Conservation (phyloP, 1,139 yeast genomes). For the Diutina sp. region DNA sequence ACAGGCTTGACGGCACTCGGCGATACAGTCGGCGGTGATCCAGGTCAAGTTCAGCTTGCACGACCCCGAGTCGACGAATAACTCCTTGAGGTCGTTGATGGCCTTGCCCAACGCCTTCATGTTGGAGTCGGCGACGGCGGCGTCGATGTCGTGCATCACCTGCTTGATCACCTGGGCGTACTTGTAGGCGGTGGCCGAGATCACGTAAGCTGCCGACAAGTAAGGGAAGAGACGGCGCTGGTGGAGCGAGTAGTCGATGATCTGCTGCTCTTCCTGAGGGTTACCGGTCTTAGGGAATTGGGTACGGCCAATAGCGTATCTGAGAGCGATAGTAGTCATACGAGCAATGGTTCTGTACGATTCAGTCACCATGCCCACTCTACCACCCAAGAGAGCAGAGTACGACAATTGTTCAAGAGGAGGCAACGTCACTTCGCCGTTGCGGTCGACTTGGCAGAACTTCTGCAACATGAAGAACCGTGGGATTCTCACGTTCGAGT, state of each 20-base stretch:
- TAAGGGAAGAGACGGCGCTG: not conserved
- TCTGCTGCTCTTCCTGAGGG: constrained; percentile 3
- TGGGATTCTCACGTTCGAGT: constrained; percentile 31
- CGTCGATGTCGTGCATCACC: not conserved
- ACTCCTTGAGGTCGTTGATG: not conserved
- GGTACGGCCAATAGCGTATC: constrained; percentile 34
- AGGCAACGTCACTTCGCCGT: constrained; percentile 29
- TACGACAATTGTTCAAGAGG: constrained; percentile 36
- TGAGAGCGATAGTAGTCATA: constrained; percentile 28
- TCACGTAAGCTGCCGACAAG: not conserved
- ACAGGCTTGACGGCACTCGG: constrained; percentile 1
- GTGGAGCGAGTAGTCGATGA: constrained; percentile 2
- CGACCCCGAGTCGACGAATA: constrained; percentile 1
- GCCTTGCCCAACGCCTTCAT: not conserved
- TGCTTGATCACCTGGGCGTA: not conserved
- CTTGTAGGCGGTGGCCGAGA: not conserved
- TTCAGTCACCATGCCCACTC: constrained; percentile 33
- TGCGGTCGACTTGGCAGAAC: constrained; percentile 28
- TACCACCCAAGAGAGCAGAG: constrained; percentile 33
- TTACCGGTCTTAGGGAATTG: constrained; percentile 19
- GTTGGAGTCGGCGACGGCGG: not conserved
- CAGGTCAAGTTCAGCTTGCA: constrained; percentile 2
- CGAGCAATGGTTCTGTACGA: constrained; percentile 30
- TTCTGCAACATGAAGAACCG: constrained; percentile 36
- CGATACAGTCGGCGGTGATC: not conserved